Base-by-base conservation (phyloP, 139 green algal species). In the Tetraselmis striata region DNA sequence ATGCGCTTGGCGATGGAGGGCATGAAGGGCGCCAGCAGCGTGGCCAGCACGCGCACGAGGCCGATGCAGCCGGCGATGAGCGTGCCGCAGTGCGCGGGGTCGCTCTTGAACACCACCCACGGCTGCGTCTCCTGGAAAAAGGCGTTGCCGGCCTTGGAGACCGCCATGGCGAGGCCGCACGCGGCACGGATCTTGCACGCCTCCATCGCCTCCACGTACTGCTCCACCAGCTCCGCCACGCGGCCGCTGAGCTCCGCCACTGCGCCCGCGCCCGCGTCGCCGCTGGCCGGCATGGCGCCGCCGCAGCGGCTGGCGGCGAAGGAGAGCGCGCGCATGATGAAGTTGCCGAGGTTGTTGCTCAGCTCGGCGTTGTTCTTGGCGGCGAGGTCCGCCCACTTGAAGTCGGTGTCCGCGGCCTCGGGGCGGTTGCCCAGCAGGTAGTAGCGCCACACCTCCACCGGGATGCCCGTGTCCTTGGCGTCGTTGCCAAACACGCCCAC, bases 401-500 rank as follows among this genome's bases (percentile, higher is more conserved):
- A 99, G 84, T 94, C 93, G 23, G 92, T 92, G 81, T 92, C 87
- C 5, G 79, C 45, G 22, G 82, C 77, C 92, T 98, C 95, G 0
- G 95, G 95, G 1, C 95, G 86, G 84, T 95, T 94, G 23, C 86
- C 85, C 32, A 98, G 92, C 82, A 99, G 90, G 90, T 98, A 98
- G 90, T 98, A 99, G 23, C 96, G 90, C 96, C 96, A 99, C 59
- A 98, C 92, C 90, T 98, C 90, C 29, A 91, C 82, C 11, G 85
- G 89, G 31, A 94, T 95, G 79, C 91, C 90, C 22, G 95, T 98
- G 76, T 95, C 90, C 80, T 93, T 89, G 28, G 95, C 96, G 86
- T 98, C 93, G 59, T 95, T 96, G 78, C 96, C 96, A 92, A 99
- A 99, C 79, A 99, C 95, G 79, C 96, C 94, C 90, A 90, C 77